phyloP scores from a whole-genome alignment of 2,329 filamentous ascomycete genomes.

The Phialophora chinensis region DNA sequence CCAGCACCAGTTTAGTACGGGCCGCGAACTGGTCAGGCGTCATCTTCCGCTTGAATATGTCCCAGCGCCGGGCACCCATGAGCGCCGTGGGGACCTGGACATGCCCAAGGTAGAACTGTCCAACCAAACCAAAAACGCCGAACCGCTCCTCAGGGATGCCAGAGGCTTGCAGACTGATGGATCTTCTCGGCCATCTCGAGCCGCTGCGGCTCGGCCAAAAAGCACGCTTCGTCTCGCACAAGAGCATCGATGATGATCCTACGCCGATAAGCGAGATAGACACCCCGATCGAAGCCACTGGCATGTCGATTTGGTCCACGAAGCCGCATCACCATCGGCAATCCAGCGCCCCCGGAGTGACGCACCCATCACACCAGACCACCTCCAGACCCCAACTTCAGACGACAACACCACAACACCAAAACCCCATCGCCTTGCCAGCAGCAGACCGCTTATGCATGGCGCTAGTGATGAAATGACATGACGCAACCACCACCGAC shows the following conservation, averaged over 20 bases:
- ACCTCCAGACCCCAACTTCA: too few relatives aligned
- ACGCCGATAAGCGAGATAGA: conserved; percentile 47
- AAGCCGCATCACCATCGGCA: conserved; percentile 42
- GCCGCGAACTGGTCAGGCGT: conserved; percentile 13
- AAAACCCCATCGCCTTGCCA: too few relatives aligned
- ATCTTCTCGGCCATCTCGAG: conserved; percentile 43
- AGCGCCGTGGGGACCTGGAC: conserved; percentile 31
- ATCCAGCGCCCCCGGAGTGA: conserved; percentile 46
- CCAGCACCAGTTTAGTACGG: conserved; percentile 17
- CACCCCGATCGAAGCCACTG: conserved; percentile 44
- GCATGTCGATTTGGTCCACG: conserved; percentile 45
- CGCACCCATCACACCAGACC: conserved; percentile 41
- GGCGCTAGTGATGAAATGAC: too few relatives aligned
- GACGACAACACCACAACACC: too few relatives aligned
- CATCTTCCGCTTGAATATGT: conserved; percentile 13
- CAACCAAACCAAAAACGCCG: conserved; percentile 36
- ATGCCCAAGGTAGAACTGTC: conserved; percentile 37
- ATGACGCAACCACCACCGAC: too few relatives aligned
- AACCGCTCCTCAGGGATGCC: conserved; percentile 26
- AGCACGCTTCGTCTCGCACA: conserved; percentile 44
- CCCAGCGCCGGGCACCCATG: conserved; percentile 15
- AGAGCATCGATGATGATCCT: conserved; percentile 46
- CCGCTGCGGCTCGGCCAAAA: conserved; percentile 48
- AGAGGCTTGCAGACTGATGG: conserved; percentile 37
- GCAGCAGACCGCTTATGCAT: too few relatives aligned